Evolutionary conservation across 805 yeast genomes (phyloP).

Genomic region (Kuraishia cidri): DNA sequence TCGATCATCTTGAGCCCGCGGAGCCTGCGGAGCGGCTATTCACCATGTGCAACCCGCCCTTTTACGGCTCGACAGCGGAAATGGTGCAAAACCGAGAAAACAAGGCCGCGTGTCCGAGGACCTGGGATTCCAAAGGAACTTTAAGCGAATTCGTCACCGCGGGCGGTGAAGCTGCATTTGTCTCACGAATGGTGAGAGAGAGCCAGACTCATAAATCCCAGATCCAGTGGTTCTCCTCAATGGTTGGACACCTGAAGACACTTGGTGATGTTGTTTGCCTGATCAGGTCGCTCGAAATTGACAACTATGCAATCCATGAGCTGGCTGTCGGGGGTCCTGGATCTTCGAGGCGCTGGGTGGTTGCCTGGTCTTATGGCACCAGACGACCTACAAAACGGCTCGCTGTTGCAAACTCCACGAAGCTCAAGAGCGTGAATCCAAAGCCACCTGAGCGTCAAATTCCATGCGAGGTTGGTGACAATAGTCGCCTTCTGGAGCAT

Average conservation of each 20-base stretch:
- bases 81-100: constrained; percentile 10
- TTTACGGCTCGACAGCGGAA: constrained; percentile 28
- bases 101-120: constrained; percentile 12
- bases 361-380: constrained; percentile 23
- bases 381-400: constrained; percentile 1
- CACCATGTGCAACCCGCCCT: constrained; percentile 47
- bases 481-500: too few species aligned
- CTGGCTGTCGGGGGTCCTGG: constrained; percentile 18
- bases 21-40: constrained; percentile 15
- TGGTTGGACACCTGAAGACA: constrained; percentile 12
- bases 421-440: too few species aligned
- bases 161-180: constrained; percentile 39
- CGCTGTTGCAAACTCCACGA: background rate
- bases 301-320: constrained; percentile 20
- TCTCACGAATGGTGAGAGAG: constrained; percentile 22
- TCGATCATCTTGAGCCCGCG: constrained; percentile 4
- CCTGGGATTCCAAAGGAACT: constrained; percentile 24
- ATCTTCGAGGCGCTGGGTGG: constrained; percentile 25
- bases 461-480: too few species aligned
- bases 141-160: constrained; percentile 26
- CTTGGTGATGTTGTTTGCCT: constrained; percentile 7
- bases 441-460: too few species aligned
- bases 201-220: constrained; percentile 10
- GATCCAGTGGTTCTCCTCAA: constrained; percentile 29
- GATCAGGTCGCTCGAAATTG: constrained; percentile 4